phyloP scores from a whole-genome alignment of 2,329 filamentous ascomycete species.

The Exophiala sp. region DNA sequence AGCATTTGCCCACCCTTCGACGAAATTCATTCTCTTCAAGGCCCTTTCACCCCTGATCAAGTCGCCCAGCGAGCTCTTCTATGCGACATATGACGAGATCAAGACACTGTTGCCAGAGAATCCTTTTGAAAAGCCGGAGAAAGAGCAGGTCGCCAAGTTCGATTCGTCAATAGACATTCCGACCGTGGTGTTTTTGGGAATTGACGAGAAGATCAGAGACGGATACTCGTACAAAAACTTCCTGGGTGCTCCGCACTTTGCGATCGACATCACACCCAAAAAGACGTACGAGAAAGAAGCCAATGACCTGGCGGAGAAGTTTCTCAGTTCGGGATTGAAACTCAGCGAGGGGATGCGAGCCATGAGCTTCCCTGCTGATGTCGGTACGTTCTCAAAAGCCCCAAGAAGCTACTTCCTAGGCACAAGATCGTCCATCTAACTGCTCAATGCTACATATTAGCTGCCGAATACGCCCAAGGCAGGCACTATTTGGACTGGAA shows the following conservation, averaged over 20 bases:
- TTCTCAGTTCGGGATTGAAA: constrained; percentile 56
- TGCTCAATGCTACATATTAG: no score
- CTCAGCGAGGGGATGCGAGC: constrained; percentile 64
- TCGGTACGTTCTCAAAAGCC: constrained; percentile 52
- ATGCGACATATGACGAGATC: constrained; percentile 63
- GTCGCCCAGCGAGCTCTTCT: constrained; percentile 58
- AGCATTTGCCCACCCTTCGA: constrained; percentile 44
- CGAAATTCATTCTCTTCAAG: constrained; percentile 69
- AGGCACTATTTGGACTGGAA: constrained; percentile 93
- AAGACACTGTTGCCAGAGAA: constrained; percentile 63
- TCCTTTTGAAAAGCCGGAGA: constrained; percentile 65
- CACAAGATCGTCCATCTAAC: no score
- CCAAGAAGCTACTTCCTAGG: no score
- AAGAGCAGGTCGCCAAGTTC: constrained; percentile 64
- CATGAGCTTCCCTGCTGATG: constrained; percentile 54
- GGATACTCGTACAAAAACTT: constrained; percentile 53
- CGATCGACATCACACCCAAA: constrained; percentile 75
- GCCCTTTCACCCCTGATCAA: constrained; percentile 67
- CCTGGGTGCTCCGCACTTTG: constrained; percentile 77
- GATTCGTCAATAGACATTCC: constrained; percentile 64
- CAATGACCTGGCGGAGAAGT: constrained; percentile 52
- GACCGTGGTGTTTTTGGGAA: constrained; percentile 74
- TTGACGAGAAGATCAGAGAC: constrained; percentile 58
- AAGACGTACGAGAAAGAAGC: constrained; percentile 58
- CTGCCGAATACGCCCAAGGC: constrained; percentile 84